These are phyloP conservation scores for Acanthochlamys bracteata DNA, from an alignment of 106 monocot genomes.

Conservation along the genomic window DNA sequence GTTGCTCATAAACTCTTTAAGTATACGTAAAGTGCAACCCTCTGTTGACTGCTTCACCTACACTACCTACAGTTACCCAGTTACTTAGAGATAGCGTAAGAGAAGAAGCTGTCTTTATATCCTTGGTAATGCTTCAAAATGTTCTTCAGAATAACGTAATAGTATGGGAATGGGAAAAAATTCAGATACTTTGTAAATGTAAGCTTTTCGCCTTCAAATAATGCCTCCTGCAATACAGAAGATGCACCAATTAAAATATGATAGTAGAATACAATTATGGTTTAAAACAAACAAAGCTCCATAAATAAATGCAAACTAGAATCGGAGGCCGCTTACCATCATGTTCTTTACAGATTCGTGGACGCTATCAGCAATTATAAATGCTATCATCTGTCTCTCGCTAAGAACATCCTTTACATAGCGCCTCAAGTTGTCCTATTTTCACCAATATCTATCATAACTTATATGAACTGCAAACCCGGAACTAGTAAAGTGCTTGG, in stretches of 20 bases:
- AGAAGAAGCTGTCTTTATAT: constrained; percentile 75
- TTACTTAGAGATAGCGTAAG: no score
- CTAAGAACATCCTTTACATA: constrained; percentile 55
- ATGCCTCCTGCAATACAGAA: constrained; percentile 36
- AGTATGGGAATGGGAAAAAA: constrained; percentile 88
- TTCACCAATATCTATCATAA: not conserved
- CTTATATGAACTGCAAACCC: not conserved
- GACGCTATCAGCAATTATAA: constrained; percentile 69
- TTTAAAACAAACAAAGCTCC: not conserved
- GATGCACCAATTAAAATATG: not conserved
- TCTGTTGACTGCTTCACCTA: constrained; percentile 84
- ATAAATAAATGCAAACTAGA: not conserved
- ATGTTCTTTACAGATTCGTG: constrained; percentile 71
- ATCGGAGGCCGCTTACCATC: constrained; percentile 21
- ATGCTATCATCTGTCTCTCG: constrained; percentile 72
- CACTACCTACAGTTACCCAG: constrained; percentile 7
- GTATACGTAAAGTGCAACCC: constrained; percentile 87
- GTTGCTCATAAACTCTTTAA: constrained; percentile 79
- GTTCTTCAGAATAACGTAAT: constrained; percentile 66
- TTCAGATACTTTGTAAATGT: constrained; percentile 48
- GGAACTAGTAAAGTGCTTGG: not conserved
- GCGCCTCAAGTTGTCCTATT: constrained; percentile 62
- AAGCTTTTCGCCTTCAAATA: constrained; percentile 37
- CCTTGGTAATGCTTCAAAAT: constrained; percentile 82
- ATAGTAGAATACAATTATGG: not conserved